Base-by-base conservation (phyloP, 2,329 filamentous ascomycete species). In the Pseudogymnoascus sp. region DNA sequence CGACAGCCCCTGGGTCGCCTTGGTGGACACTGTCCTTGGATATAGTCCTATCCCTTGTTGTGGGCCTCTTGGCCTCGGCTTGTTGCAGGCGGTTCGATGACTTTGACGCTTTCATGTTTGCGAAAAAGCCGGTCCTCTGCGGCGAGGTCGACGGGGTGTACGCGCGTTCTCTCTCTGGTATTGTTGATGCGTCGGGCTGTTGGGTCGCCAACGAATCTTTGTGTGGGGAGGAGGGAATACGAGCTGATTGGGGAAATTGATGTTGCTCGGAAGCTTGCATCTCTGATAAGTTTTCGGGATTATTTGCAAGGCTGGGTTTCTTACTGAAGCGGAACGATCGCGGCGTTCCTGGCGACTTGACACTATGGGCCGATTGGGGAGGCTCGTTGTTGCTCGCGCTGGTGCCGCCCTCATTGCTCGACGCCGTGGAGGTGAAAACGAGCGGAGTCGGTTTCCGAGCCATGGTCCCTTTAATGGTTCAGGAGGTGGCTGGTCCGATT, bases 21-120 rank as follows among this genome's bases (percentile, higher is more conserved):
- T 70, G 50, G 62, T 60, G 29, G 71, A 50, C 44, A 50, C 44
- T 50, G 24, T 50, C 44, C 44, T 29, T 50, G 8, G 70, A 72
- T 69, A 72, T 70, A 62, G 65, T 68, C 61, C 33, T 59, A 6
- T 72, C 71, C 63, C 77, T 72, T 26, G 73, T 66, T 37, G 71
- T 68, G 61, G 74, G 72, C 61, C 74, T 71, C 35, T 69, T 69
- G 31, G 72, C 72, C 50, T 71, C 63, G 38, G 70, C 24, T 74
- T 76, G 59, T 74, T 73, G 64, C 69, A 74, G 40, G 70, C 77
- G 77, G 47, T 73, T 77, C 5, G 78, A 77, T 29, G 78, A 79
- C 64, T 78, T 80, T 5, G 76, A 74, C 10, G 77, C 77, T 63
- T 77, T 75, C 64, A 79, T 76, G 66, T 81, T 81, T 47, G 76